A percentile compares a stretch with the other conserved stretches of the same genome.
phyloP scores from a whole-genome alignment of 192 early-diverging fungal species.

The Umbelopsis sp. region DNA sequence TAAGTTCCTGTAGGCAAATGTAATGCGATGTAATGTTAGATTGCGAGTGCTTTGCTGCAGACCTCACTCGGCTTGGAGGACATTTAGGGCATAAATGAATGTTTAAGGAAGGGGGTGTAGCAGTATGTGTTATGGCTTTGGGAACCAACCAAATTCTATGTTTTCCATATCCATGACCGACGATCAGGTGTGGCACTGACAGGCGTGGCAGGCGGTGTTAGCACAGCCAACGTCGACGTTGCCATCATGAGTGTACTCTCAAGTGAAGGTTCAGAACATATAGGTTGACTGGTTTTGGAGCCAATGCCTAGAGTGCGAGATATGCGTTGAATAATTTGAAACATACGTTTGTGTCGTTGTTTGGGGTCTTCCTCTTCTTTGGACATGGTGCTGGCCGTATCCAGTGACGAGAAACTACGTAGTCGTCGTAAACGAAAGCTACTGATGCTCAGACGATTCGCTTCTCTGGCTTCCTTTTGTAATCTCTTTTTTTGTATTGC shows the following conservation, averaged over 20 bases:
- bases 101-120: background rate
- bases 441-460: slow-evolving; percentile 15
- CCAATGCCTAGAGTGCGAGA: slow-evolving; percentile 1
- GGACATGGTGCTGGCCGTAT: slow-evolving; percentile 2
- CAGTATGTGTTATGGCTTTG: no score
- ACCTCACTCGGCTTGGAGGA: no score
- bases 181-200: background rate
- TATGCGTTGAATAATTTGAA: slow-evolving; percentile 16
- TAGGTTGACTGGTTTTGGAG: slow-evolving; percentile 7
- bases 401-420: slow-evolving; percentile 11
- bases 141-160: background rate
- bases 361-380: slow-evolving; percentile 13
- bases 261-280: slow-evolving; percentile 1
- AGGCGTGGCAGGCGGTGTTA: background rate
- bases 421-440: slow-evolving; percentile 11
- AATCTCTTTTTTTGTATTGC: slow-evolving; percentile 4
- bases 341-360: slow-evolving; percentile 16
- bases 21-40: no score
- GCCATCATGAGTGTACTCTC: slow-evolving; percentile 1
- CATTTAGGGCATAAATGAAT: no score
- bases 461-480: slow-evolving; percentile 9
- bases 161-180: slow-evolving; percentile 15
- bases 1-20: no score
- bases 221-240: background rate
- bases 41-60: no score